These are phyloP conservation scores for Jatropha multifida DNA, from an alignment of 441 rosid species.

Conservation along the genomic window DNA sequence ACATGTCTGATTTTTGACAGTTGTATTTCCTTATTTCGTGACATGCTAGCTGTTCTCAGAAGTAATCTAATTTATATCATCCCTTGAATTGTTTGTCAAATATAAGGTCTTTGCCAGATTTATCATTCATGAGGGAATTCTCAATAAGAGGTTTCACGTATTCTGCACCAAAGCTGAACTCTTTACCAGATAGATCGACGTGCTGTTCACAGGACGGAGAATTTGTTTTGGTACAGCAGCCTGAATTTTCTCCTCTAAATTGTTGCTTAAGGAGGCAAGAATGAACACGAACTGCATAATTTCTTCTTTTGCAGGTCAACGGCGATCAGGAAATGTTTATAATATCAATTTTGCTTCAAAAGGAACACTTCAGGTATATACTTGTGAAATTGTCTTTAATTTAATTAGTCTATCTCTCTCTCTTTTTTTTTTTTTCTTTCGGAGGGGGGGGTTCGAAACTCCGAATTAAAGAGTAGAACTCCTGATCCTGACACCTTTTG, in stretches of 20 bases:
- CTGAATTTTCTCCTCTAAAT: constrained; percentile 11
- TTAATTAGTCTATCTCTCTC: background rate
- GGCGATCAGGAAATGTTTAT: constrained; percentile 72
- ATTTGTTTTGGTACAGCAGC: constrained; percentile 62
- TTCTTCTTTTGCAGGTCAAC: constrained; percentile 53
- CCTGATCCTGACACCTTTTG: too few species aligned
- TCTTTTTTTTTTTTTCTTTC: too few species aligned
- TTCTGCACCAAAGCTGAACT: constrained; percentile 47
- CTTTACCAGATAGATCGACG: constrained; percentile 46
- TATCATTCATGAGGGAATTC: constrained; percentile 63
- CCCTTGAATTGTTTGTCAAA: background rate
- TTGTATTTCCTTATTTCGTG: constrained; percentile 4
- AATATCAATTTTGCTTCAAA: constrained; percentile 57
- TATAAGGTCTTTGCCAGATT: constrained; percentile 79
- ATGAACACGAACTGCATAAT: constrained; percentile 8
- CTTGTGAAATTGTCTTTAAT: background rate
- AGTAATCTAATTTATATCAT: constrained; percentile 11
- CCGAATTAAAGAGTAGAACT: too few species aligned
- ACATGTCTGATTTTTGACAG: background rate
- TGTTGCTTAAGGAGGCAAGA: constrained; percentile 12
- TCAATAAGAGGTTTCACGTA: constrained; percentile 60
- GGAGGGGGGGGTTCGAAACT: too few species aligned
- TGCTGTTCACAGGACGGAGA: constrained; percentile 76
- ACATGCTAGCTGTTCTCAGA: background rate
- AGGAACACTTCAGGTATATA: constrained; percentile 56